Evolutionary conservation across 1,139 yeast species (phyloP).

Genomic region (Geotrichum macrosporum): DNA sequence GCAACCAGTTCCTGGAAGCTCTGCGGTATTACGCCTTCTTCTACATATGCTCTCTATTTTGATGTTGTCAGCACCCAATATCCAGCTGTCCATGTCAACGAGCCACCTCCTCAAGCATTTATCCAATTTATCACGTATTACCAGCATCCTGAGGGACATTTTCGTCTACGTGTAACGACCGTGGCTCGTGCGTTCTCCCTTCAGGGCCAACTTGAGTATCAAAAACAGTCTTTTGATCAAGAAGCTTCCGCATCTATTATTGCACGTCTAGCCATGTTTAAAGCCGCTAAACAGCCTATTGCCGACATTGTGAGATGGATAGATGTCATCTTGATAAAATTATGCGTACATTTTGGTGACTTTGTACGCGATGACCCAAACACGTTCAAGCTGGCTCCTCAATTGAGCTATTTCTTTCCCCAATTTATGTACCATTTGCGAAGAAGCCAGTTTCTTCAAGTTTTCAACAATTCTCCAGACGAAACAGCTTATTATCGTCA

Average conservation of each 20-base stretch:
- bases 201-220: conserved; percentile 48
- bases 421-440: conserved; percentile 71
- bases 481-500: conserved; percentile 71
- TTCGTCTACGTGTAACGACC: conserved; percentile 88
- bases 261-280: conserved; percentile 90
- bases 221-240: conserved; percentile 62
- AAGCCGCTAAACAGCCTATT: conserved; percentile 53
- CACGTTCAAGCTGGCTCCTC: conserved; percentile 65
- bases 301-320: conserved; percentile 75
- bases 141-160: conserved; percentile 57
- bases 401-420: conserved; percentile 69
- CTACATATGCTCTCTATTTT: conserved; percentile 82
- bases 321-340: conserved; percentile 67
- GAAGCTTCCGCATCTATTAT: conserved; percentile 97
- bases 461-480: conserved; percentile 75
- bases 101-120: conserved; percentile 66
- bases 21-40: conserved; percentile 81
- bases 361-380: conserved; percentile 62
- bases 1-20: conserved; percentile 86
- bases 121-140: conserved; percentile 75
- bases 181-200: conserved; percentile 58
- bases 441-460: conserved; percentile 63
- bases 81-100: conserved; percentile 63
- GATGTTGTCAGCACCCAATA: conserved; percentile 50
- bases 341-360: conserved; percentile 74